Base-by-base conservation (phyloP, 1,139 yeast genomes). In the Candida pseudoviswanathii region DNA sequence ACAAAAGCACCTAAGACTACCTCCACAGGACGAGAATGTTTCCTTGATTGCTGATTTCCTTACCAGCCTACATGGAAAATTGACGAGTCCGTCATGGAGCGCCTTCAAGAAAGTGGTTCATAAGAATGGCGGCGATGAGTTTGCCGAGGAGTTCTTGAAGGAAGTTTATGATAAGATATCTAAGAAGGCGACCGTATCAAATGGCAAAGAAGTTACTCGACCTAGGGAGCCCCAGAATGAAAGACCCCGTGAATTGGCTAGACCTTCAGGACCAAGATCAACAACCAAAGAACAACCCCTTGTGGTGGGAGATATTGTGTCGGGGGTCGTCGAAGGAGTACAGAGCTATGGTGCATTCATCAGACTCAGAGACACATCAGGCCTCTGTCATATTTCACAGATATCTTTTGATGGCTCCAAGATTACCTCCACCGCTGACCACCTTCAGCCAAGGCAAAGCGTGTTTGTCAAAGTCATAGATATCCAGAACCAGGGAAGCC, bases 281-380 rank as follows among this genome's bases (percentile, higher is more conserved):
- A 16, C 16, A 16, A 40, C 26, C 9, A 5, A 21, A 25, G 24
- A 24, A 11, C 10, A 32, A 24, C 41, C 34, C 9, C 76, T 81
- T 1, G 56, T 65, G 6, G 54, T 73, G 1, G 81, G 80, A 24
- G 63, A 71, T 26, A 67, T 87, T 0, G 85, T 85, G 59, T 65
- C 65, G 39, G 97, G 96, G 0, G 67, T 58, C 25, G 86, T 92
- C 1, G 73, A 74, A 40, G 81, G 80, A 44, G 62, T 89, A 3
- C 81, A 84, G 24, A 66, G 78, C 1, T 92, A 82, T 66, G 98
- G 99, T 0, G 96, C 91, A 1, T 92, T 94, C 62, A 81, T 91
- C 0, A 51, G 50, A 61, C 44, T 54, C 52, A 55, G 71, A 41
- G 51, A 62, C 61, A 54, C 66, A 36, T 65, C 68, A 39, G 97